Conservation (phyloP, 176 grass and related monocot genomes). For the Oryza longistaminata region DNA sequence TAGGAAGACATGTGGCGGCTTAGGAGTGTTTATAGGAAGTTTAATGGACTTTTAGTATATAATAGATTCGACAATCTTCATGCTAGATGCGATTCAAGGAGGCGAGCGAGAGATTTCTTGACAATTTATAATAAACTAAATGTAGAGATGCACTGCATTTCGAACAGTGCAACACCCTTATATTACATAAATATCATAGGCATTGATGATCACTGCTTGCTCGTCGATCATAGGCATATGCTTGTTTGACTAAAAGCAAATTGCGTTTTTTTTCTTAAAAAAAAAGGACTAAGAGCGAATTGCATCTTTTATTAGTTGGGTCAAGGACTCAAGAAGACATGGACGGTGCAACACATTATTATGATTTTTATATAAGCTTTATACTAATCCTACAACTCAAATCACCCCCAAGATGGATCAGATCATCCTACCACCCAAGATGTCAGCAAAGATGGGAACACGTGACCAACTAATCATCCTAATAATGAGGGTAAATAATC, state of each 20-base stretch:
- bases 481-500: background rate
- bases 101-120: too few species aligned
- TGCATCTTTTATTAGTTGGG: conserved; percentile 10
- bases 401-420: background rate
- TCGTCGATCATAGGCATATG: background rate
- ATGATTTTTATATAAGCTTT: background rate
- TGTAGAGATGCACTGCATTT: too few species aligned
- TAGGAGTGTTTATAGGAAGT: too few species aligned
- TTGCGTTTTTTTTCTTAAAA: too few species aligned
- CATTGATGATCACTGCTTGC: background rate
- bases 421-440: background rate
- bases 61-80: too few species aligned
- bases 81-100: too few species aligned
- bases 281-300: background rate
- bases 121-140: too few species aligned
- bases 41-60: too few species aligned
- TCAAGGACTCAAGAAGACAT: conserved; percentile 21
- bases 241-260: conserved; percentile 23
- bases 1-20: too few species aligned
- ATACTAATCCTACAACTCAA: background rate
- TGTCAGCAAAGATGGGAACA: background rate
- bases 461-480: background rate
- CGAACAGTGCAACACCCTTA: too few species aligned
- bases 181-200: too few species aligned
- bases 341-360: conserved; percentile 9